Base-by-base conservation (phyloP, 2,329 filamentous ascomycete species). In the Arthrobotrys conoides region DNA sequence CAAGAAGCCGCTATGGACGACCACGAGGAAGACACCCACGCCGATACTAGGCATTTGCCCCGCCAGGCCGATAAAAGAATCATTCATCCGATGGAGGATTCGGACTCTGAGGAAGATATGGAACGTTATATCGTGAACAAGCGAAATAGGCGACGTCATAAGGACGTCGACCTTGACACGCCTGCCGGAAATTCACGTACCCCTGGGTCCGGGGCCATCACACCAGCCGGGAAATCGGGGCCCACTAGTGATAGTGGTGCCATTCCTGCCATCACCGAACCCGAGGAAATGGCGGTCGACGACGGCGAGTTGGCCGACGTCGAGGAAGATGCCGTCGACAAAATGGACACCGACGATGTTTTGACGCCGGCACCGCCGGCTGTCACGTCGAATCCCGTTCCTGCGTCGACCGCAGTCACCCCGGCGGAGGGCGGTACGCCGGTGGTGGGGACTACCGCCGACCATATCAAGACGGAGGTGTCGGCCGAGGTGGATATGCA, bases 1-100 rank as follows among this genome's bases (percentile, higher is more conserved):
- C 88, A 88, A 36, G 90, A 92, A 82, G 90, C 88, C 20, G 87
- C 88, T 41, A 85, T 91, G 48, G 90, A 91, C 78, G 90, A 92
- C 81, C 81, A 89, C 6, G 90, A 92, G 75, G 88, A 88, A 53
- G 90, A 91, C 76, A 72, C 76, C 59, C 89, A 90, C 81, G 88
- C 89, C 57, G 90, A 92, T 81, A 86, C 86, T 64, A 87, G 90
- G 30, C 87, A 87, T 76, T 91, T 89, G 0, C 87, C 90, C 81
- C 87, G 89, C 27, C 86, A 87, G 61, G 89, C 89, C 82, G 90
- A 92, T 80, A 87, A 89, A 81, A 88, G 88, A 63, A 86, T 89
- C 36, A 87, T 88, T 69, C 88, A 89, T 68, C 86, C 89, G 6
- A 89, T 87, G 57, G 90, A 91, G 81, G 84, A 91, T 12, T 79